Base-by-base conservation (phyloP, 2,329 filamentous ascomycete species). In the Scedosporium dehoogii region DNA sequence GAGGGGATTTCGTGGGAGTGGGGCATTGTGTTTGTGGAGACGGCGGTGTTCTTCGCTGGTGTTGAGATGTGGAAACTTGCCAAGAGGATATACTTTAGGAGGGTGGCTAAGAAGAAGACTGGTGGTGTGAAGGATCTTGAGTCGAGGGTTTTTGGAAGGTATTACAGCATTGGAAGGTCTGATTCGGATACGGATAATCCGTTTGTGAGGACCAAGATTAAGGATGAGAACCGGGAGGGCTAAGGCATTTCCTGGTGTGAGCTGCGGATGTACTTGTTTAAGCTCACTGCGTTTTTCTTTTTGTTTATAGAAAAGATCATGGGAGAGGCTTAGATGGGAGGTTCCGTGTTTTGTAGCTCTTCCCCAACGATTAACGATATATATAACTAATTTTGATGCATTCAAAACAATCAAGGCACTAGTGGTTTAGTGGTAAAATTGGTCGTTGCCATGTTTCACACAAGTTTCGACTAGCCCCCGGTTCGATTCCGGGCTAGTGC, bases 1-100 rank as follows among this genome's bases (percentile, higher is more conserved):
- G 79, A 75, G 2, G 81, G 81, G 0, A 89, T 90, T 62, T 79
- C 74, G 5, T 87, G 85, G 86, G 87, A 90, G 70, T 90, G 86
- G 87, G 84, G 77, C 0, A 80, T 90, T 56, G 84, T 89, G 1
- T 83, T 90, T 64, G 74, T 87, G 46, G 80, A 81, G 21, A 78
- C 82, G 0, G 69, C 81, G 0, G 68, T 89, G 2, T 91, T 90
- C 75, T 84, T 90, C 69, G 68, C 76, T 0, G 86, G 86, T 0
- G 78, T 85, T 0, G 88, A 91, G 72, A 63, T 73, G 0, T 91
- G 85, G 83, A 90, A 90, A 72, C 88, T 80, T 78, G 75, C 69
- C 6, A 91, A 91, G 76, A 75, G 88, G 1, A 69, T 79, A 10
- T 84, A 76, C 65, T 79, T 82, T 67, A 72, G 81, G 14, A 67